Conservation (phyloP, 257 asterid species). For the Solanum dulcamara region DNA sequence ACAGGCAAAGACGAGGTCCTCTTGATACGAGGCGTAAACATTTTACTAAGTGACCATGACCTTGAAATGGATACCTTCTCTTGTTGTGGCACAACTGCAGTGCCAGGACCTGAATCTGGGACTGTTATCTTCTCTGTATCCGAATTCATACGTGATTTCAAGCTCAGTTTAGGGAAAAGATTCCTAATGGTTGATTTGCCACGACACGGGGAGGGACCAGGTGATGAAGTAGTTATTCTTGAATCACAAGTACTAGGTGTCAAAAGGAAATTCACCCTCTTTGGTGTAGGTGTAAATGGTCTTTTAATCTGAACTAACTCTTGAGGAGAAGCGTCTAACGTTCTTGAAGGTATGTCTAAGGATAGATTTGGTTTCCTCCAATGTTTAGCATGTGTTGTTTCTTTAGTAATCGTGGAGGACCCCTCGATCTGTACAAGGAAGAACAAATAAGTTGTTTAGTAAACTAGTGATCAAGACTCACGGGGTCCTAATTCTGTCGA, state of each 20-base stretch:
- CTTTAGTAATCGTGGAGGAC: slow-evolving; percentile 19
- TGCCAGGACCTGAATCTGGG: slow-evolving; percentile 16
- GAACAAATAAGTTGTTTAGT: neutral
- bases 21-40: slow-evolving; percentile 63
- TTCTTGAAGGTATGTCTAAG: slow-evolving; percentile 62
- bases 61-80: slow-evolving; percentile 48
- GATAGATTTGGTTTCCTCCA: slow-evolving; percentile 60
- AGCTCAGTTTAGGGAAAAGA: slow-evolving; percentile 56
- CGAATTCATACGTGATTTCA: slow-evolving; percentile 37
- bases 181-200: slow-evolving; percentile 43
- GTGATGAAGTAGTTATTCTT: slow-evolving; percentile 21
- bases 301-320: slow-evolving; percentile 49
- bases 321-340: slow-evolving; percentile 35
- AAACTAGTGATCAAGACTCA: neutral
- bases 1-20: slow-evolving; percentile 68
- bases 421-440: slow-evolving; percentile 24
- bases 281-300: slow-evolving; percentile 65
- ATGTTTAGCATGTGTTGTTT: slow-evolving; percentile 30
- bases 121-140: slow-evolving; percentile 40
- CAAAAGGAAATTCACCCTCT: slow-evolving; percentile 59
- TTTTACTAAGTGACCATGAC: slow-evolving; percentile 66
- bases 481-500: neutral
- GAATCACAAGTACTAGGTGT: slow-evolving; percentile 41
- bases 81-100: slow-evolving; percentile 19
- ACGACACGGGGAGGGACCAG: slow-evolving; percentile 43